Base-by-base conservation (phyloP, 176 grass and related monocot genomes). In the Leersia perrieri region DNA sequence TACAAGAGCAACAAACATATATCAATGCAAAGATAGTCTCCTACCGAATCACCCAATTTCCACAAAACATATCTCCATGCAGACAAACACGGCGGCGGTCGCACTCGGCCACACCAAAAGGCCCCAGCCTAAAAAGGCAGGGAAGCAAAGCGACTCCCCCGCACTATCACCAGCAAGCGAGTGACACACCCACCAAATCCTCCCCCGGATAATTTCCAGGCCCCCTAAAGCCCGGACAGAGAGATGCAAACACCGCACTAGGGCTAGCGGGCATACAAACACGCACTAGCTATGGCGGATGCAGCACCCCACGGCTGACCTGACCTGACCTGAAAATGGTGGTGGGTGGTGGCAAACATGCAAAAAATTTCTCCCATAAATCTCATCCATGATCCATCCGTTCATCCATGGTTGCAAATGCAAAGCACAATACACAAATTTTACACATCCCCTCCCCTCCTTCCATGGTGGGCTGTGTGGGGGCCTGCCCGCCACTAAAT, bases 401-500 rank as follows among this genome's bases (percentile, higher is more conserved):
- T 53, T 3, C 16, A 22, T n/a, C 49, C 49, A 53, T n/a, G 41
- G 41, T 44, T 51, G 49, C 18, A n/a, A n/a, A 20, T 51, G 47
- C 47, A 51, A 16, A 8, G 14, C 49, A 53, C 49, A n/a, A n/a
- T 53, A n/a, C 51, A 34, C 29, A n/a, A n/a, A n/a, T n/a, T n/a
- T n/a, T n/a, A n/a, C n/a, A n/a, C n/a, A n/a, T n/a, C n/a, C 65
- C 65, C 18, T 22, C 15, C 29, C 62, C 76, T 26, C 60, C 45
- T 11, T 6, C 58, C 49, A 66, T 77, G 49, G 88, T 78, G 83
- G 84, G 65, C 68, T 80, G 67, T 36, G 66, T 66, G 80, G 82
- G 81, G 76, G 65, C 79, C 85, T 82, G 76, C 88, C 70, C 30
- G 74, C 79, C 93, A 96, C 90, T 87, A 92, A 88, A 85, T 77